Evolutionary conservation across 2,329 filamentous ascomycete genomes (phyloP), one percentile per base, ranked within the genome.

Genomic region (Microsporum canis): DNA sequence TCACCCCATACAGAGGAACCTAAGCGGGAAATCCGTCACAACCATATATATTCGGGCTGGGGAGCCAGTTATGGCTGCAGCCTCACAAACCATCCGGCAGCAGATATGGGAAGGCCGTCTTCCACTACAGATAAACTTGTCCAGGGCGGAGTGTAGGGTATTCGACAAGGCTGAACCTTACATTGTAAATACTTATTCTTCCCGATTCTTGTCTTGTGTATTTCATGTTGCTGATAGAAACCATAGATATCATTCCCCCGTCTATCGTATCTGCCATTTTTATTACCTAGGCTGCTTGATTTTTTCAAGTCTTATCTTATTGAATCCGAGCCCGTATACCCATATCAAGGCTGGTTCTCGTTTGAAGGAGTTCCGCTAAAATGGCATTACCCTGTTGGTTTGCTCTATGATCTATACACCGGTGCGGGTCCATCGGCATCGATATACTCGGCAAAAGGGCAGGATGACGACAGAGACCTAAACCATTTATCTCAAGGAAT

Each of bases 351-450:
- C 23, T 86, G 84, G 82, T 82, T 89, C 65, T 84, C 82, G 0
- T 86, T 84, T 68, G 84, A 89, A 70, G 80, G 78, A 12, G 85
- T 89, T 14, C 82, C 84, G 1, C 71, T 89, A 65, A 88, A 87
- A 75, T 87, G 85, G 84, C 86, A 89, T 68, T 85, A 87, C 63
- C 86, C 87, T 0, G 70, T 87, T 8, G 87, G 87, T 0, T 75
- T 89, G 8, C 77, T 89, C 3, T 88, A 84, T 68, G 87, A 89
- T 70, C 76, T 89, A 4, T 88, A 88, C 67, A 82, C 83, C 1
- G 83, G 83, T 17, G 78, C 78, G 27, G 80, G 78, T 23, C 75
- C 75, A 6, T 70, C 62, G 10, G 65, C 71, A 14, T 74, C 73
- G 4, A 72, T 68, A 55, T 61, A 67, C 5, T 64, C 66, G 36